A percentile compares a stretch with the other conserved stretches of the same genome.
phyloP scores from a whole-genome alignment of 768 basidiomycete species.

The Hericium rajendrae region DNA sequence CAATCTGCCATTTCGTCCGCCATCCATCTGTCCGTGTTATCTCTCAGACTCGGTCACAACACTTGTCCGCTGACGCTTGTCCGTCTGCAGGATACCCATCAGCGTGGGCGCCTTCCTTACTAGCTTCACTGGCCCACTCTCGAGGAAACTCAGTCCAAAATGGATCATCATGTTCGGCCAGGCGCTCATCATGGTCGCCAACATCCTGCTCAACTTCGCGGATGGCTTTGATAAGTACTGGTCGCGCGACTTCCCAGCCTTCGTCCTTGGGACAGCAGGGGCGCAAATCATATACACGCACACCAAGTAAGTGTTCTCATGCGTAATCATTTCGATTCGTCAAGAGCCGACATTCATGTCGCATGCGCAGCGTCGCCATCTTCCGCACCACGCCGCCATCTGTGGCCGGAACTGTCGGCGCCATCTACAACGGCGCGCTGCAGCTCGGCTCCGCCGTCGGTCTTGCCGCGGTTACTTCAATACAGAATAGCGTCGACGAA shows the following conservation, averaged over 20 bases:
- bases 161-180: conserved; percentile 37
- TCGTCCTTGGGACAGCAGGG: conserved; percentile 37
- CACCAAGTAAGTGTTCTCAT: conserved; percentile 31
- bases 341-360: background rate
- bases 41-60: background rate
- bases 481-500: conserved; percentile 33
- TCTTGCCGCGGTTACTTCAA: conserved; percentile 40
- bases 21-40: conserved; percentile 24
- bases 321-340: no score
- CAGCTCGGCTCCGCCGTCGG: conserved; percentile 45
- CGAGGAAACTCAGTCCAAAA: conserved; percentile 29
- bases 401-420: conserved; percentile 44
- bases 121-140: conserved; percentile 29
- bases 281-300: conserved; percentile 36
- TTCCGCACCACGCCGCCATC: conserved; percentile 37
- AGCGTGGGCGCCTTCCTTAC: conserved; percentile 30
- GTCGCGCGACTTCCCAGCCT: conserved; percentile 40
- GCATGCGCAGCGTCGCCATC: conserved; percentile 35
- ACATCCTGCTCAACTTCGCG: conserved; percentile 32
- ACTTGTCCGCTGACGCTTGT: background rate
- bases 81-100: background rate
- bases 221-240: conserved; percentile 35
- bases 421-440: conserved; percentile 45
- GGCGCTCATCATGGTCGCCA: conserved; percentile 27
- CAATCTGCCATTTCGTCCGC: conserved; percentile 29